A percentile compares a stretch with the other conserved stretches of the same genome.
phyloP scores from a whole-genome alignment of 2,329 filamentous ascomycete genomes.

The Coniochaeta prunicola region DNA sequence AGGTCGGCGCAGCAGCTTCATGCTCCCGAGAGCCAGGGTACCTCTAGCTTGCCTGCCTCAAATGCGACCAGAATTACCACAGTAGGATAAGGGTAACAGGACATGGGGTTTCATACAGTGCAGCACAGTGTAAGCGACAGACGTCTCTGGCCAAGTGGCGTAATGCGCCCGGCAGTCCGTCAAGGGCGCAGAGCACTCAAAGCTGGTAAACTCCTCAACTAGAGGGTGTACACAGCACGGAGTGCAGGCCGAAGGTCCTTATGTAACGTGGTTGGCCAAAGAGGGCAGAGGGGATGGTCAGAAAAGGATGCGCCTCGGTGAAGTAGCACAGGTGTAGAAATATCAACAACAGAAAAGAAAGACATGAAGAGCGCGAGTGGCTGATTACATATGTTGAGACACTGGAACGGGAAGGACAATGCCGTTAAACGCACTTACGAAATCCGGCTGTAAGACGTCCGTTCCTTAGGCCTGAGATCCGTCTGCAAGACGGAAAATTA shows the following conservation, averaged over 20 bases:
- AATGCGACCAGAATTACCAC: not conserved
- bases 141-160: not conserved
- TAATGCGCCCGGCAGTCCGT: not conserved
- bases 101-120: not conserved
- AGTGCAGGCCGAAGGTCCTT: not conserved
- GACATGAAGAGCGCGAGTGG: not conserved
- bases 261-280: not conserved
- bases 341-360: not conserved
- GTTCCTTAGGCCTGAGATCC: not conserved
- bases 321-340: not conserved
- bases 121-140: not conserved
- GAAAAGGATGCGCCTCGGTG: not conserved
- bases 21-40: not conserved
- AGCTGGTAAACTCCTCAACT: not conserved
- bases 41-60: not conserved
- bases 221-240: not conserved
- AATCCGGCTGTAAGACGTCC: slow-evolving; percentile 1
- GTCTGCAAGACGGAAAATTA: not conserved
- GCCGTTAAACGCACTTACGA: slow-evolving; percentile 1
- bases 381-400: not conserved
- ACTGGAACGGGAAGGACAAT: not conserved
- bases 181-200: not conserved
- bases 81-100: not conserved
- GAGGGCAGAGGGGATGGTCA: not conserved
- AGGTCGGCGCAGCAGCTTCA: not conserved